Evolutionary conservation across 2,329 filamentous ascomycete species (phyloP), one percentile per base, ranked within the genome.

Genomic region (Diaporthe ilicicola): DNA sequence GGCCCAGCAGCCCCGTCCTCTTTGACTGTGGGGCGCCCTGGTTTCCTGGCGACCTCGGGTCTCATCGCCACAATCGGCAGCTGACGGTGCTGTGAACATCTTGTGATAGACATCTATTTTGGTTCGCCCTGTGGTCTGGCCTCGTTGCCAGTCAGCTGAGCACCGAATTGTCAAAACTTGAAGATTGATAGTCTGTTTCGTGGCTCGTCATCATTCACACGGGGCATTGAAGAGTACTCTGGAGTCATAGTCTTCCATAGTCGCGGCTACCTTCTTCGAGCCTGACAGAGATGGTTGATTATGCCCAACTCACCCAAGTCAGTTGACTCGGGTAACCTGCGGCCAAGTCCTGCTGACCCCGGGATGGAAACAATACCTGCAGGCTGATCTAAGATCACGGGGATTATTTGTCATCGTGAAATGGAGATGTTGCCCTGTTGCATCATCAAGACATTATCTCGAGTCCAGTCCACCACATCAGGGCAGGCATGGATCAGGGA

Each of bases 401-500:
- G 29, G 19, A 27, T 39, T 39, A 55, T 51, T 56, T 44, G 22
- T 39, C 42, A 44, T 39, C n/a, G 19, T 27, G 53, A 59, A 50
- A n/a, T 19, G 6, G n/a, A 59, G 22, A n/a, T 24, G 17, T 42
- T 53, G 9, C 19, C 19, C 42, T 15, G n/a, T 10, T 37, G 39
- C 27, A 15, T 22, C 13, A 3, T 27, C n/a, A 29, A 51, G 37
- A 54, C 29, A 27, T 51, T 53, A 22, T 48, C 24, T 48, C 42
- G 29, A 32, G 51, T 10, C 39, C 65, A 48, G 37, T 44, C 19
- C 27, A 67, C 13, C 39, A 37, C 17, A 34, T 29, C 29, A 59
- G 50, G 53, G 66, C 42, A 50, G 29, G 6, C 66, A 68, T 68
- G 53, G 53, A 32, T 42, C 66, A 50, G 53, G 66, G 53, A 17